phyloP scores from a whole-genome alignment of 2,329 filamentous ascomycete genomes.

The Zymoseptoria crescenta region DNA sequence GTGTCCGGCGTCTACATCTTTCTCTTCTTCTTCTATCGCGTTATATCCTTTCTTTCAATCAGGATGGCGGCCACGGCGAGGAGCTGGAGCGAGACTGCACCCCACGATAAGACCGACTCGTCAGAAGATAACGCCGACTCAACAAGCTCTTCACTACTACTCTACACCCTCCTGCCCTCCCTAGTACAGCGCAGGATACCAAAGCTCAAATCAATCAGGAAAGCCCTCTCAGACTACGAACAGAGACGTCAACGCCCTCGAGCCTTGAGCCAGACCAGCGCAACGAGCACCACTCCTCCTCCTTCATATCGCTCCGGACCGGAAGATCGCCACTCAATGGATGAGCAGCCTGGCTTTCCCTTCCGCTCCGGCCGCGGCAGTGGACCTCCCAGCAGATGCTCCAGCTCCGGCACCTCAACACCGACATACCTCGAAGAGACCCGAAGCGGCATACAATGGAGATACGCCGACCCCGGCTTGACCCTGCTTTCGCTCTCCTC shows the following conservation, averaged over 20 bases:
- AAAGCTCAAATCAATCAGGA: constrained; percentile 43
- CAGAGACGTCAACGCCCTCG: constrained; percentile 1
- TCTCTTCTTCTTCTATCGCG: background rate
- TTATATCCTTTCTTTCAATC: background rate
- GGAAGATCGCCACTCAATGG: constrained; percentile 3
- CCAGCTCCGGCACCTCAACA: constrained; percentile 14
- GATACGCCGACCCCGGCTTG: constrained; percentile 44
- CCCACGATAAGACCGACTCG: background rate
- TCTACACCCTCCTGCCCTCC: constrained; percentile 48
- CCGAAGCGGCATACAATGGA: constrained; percentile 41
- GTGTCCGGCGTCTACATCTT: too few relatives aligned
- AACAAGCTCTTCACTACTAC: constrained; percentile 33
- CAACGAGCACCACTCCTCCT: constrained; percentile 31
- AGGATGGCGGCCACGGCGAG: background rate
- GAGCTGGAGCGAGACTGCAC: background rate
- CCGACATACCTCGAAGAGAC: constrained; percentile 7
- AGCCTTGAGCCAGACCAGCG: constrained; percentile 14
- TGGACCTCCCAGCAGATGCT: constrained; percentile 13
- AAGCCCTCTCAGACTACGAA: constrained; percentile 17
- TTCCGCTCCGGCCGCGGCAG: constrained; percentile 8
- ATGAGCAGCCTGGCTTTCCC: constrained; percentile 8
- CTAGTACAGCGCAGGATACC: constrained; percentile 47
- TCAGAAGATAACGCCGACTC: background rate
- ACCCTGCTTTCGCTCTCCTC: constrained; percentile 41
- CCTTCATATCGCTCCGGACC: constrained; percentile 21